Conservation (phyloP, 257 asterid genomes). For the Coffea canephora region DNA sequence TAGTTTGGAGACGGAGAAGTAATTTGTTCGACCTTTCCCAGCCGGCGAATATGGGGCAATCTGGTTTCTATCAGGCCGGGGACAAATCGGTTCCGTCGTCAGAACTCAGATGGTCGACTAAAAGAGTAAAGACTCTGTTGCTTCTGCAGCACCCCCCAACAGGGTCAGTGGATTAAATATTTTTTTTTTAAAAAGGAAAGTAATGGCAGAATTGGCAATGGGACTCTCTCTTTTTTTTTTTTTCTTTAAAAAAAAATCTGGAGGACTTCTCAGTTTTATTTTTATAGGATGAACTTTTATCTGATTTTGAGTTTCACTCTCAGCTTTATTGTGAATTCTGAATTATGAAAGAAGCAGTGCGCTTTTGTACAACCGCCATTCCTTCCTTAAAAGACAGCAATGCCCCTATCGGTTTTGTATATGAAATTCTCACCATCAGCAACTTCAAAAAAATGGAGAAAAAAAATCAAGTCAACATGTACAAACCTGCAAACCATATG, state of each 20-base stretch:
- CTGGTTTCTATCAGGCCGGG: not conserved
- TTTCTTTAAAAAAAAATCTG: not conserved
- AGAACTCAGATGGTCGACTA: not conserved
- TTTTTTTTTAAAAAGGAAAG: no score
- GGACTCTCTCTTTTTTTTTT: not conserved
- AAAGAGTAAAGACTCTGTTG: not conserved
- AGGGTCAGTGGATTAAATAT: not conserved
- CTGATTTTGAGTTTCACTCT: no score
- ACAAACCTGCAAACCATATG: no score
- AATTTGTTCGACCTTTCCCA: conserved; percentile 7
- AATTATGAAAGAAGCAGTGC: no score
- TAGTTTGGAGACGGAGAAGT: not conserved
- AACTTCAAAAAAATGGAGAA: no score
- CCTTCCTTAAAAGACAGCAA: no score
- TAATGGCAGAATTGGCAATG: not conserved
- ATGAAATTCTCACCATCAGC: no score
- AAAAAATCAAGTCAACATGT: no score
- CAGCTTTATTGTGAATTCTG: no score
- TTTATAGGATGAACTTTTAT: no score
- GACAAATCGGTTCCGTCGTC: conserved; percentile 5
- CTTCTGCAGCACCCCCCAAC: not conserved
- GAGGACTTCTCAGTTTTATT: not conserved
- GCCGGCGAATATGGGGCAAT: not conserved
- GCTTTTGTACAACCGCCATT: no score
- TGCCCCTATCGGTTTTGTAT: no score